Conservation (phyloP, 2,329 filamentous ascomycete species). For the Botrytis sinoallii region DNA sequence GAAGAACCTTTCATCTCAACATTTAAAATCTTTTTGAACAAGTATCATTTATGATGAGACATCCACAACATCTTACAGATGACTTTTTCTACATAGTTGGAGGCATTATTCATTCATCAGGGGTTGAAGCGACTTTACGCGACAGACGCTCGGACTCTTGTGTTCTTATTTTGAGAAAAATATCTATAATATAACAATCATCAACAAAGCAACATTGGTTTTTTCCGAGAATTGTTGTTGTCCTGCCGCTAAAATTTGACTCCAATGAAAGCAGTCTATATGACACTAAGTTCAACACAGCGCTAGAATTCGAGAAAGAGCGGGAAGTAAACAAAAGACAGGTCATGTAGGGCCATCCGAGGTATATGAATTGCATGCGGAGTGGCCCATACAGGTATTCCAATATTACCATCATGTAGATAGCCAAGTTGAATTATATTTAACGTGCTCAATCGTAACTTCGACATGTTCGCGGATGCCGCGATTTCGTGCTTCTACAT, state of each 20-base stretch:
- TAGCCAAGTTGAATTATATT: neutral
- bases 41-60: neutral
- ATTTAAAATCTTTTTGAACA: neutral
- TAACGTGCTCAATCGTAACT: neutral
- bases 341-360: neutral
- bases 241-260: too few relatives aligned
- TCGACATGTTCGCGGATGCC: neutral
- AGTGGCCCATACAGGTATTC: neutral
- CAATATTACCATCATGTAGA: neutral
- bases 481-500: neutral
- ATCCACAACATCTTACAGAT: neutral
- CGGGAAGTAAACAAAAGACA: neutral
- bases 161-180: neutral
- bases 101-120: neutral
- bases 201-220: neutral
- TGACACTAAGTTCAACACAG: neutral
- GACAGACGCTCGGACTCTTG: neutral
- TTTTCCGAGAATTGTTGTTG: neutral
- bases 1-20: neutral
- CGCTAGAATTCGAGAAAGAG: neutral
- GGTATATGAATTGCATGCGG: neutral
- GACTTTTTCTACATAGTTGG: neutral
- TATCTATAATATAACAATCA: neutral
- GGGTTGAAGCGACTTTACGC: neutral
- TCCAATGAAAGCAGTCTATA: neutral